These are phyloP conservation scores for Ceratobasidium sp. DNA, from an alignment of 1,284 basidiomycete species.

Conservation along the genomic window DNA sequence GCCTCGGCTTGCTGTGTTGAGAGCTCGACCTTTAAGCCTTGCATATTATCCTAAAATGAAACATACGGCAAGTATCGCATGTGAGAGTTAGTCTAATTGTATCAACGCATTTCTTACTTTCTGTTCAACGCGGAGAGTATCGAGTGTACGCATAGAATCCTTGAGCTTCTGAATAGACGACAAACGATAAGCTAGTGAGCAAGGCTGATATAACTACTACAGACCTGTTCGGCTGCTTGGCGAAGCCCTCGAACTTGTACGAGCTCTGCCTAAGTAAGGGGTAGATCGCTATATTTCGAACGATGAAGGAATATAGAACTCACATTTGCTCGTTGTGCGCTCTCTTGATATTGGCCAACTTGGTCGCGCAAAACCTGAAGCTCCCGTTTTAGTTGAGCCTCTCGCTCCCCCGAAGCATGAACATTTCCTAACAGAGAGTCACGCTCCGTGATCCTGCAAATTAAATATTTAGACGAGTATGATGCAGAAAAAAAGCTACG, in stretches of 20 bases:
- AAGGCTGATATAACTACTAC: background rate
- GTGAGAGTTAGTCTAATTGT: background rate
- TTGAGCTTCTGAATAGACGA: conserved; percentile 6
- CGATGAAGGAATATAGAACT: background rate
- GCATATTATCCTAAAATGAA: background rate
- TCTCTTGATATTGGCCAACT: background rate
- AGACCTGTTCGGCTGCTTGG: conserved; percentile 18
- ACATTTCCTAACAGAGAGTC: background rate
- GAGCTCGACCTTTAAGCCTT: background rate
- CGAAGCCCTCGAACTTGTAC: conserved; percentile 3
- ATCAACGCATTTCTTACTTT: conserved; percentile 5
- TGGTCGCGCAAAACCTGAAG: conserved; percentile 6
- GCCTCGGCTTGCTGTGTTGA: background rate
- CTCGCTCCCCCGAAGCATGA: conserved; percentile 18
- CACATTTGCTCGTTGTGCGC: conserved; percentile 5
- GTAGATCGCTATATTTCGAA: background rate
- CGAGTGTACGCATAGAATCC: background rate
- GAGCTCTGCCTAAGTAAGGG: background rate
- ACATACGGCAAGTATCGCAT: background rate
- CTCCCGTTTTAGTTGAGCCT: conserved; percentile 8
- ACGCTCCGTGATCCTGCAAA: conserved; percentile 3
- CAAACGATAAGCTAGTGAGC: background rate
- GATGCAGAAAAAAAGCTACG: background rate
- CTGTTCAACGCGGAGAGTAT: background rate
- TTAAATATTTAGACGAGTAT: background rate